Evolutionary conservation across 257 asterid species (phyloP).

Genomic region (Solanum neorickii): DNA sequence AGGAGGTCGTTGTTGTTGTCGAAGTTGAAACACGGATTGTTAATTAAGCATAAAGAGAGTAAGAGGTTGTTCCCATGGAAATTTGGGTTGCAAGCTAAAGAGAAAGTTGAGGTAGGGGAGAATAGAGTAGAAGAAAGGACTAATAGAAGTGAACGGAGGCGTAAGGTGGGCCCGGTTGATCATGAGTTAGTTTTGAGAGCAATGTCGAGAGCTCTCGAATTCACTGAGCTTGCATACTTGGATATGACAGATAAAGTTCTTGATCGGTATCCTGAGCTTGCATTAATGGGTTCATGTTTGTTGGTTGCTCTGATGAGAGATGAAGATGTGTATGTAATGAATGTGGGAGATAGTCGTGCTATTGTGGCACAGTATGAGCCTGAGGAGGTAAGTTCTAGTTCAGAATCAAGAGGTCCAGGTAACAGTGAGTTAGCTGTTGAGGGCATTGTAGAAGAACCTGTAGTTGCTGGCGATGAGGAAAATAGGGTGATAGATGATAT

Average conservation of each 20-base stretch:
- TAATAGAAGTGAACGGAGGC: background rate
- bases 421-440: background rate
- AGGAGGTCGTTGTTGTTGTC: constrained; percentile 14
- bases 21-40: constrained; percentile 16
- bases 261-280: constrained; percentile 15
- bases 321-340: constrained; percentile 18
- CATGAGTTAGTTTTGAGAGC: constrained; percentile 17
- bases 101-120: constrained; percentile 4
- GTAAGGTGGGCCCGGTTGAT: constrained; percentile 16
- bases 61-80: constrained; percentile 8
- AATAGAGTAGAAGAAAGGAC: constrained; percentile 5
- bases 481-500: background rate
- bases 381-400: constrained; percentile 4
- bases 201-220: constrained; percentile 14
- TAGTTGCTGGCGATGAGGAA: background rate
- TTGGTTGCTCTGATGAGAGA: constrained; percentile 14
- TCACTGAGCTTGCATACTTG: constrained; percentile 9
- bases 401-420: background rate
- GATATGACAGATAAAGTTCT: constrained; percentile 17
- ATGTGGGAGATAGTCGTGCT: constrained; percentile 19
- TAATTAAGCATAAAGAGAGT: constrained; percentile 8
- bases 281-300: constrained; percentile 17
- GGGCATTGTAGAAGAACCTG: constrained; percentile 3
- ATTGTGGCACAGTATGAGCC: constrained; percentile 11
- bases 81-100: constrained; percentile 12